A percentile compares a stretch with the other conserved stretches of the same genome.
phyloP scores from a whole-genome alignment of 805 yeast genomes.

The Starmerella asiatica region DNA sequence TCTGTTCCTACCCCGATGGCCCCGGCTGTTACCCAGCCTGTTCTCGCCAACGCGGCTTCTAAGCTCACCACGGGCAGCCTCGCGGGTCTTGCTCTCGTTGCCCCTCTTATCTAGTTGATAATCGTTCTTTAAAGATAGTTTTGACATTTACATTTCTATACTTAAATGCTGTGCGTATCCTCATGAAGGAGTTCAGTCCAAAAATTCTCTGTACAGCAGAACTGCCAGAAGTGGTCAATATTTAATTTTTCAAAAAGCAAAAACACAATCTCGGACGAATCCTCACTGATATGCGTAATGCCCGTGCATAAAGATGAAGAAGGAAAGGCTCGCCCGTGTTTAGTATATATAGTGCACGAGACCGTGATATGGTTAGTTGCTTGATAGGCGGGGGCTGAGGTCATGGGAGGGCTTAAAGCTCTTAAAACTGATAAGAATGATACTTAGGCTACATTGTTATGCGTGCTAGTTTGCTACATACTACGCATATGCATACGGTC shows the following conservation, averaged over 20 bases:
- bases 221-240: conserved; percentile 60
- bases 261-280: conserved; percentile 99
- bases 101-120: conserved; percentile 8
- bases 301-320: conserved; percentile 98
- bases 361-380: no score
- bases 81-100: conserved; percentile 16
- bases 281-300: conserved; percentile 99
- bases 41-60: no score
- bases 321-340: no score
- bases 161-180: not conserved
- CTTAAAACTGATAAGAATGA: no score
- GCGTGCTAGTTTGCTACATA: no score
- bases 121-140: not conserved
- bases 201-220: no score
- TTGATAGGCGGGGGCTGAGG: no score
- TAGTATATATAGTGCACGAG: no score
- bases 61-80: conserved; percentile 5
- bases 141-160: not conserved
- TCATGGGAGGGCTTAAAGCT: no score
- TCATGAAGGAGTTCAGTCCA: not conserved
- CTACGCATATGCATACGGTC: no score
- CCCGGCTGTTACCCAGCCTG: no score
- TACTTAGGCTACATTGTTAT: no score
- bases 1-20: conserved; percentile 7
- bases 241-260: conserved; percentile 99